phyloP scores from a whole-genome alignment of 208 protist species.

The Leishmania major region DNA sequence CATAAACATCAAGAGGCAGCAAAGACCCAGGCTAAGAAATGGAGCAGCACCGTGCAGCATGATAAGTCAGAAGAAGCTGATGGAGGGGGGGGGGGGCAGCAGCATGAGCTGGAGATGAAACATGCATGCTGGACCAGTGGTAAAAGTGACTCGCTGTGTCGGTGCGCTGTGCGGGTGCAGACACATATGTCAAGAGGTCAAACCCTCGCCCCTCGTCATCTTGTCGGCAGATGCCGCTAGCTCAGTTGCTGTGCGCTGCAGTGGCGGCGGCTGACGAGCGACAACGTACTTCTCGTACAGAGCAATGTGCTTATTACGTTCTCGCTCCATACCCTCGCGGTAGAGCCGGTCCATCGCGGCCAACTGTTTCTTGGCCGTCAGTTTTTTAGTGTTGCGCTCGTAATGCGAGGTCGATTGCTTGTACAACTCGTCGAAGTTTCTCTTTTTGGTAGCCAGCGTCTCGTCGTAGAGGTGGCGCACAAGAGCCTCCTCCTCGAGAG shows the following conservation, averaged over 20 bases:
- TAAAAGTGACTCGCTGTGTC: neutral
- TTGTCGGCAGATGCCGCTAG: constrained; percentile 52
- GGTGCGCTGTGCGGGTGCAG: neutral
- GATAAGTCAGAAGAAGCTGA: neutral
- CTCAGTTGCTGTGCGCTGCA: constrained; percentile 38
- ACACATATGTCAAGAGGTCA: constrained; percentile 24
- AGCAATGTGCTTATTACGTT: constrained; percentile 73
- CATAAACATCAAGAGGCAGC: neutral
- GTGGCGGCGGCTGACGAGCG: constrained; percentile 25
- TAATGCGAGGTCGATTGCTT: constrained; percentile 35
- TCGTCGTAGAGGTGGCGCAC: constrained; percentile 80
- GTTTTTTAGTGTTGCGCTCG: constrained; percentile 37
- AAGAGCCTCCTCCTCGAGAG: constrained; percentile 47
- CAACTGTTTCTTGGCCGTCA: constrained; percentile 42
- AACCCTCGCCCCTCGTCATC: constrained; percentile 66
- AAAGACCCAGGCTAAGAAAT: neutral
- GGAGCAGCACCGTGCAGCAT: neutral
- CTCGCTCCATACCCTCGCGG: constrained; percentile 72
- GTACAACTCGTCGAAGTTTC: constrained; percentile 56
- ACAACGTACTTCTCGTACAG: constrained; percentile 83
- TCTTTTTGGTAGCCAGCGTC: constrained; percentile 47
- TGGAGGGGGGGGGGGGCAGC: too few species aligned
- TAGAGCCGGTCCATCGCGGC: constrained; percentile 63
- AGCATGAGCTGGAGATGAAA: neutral
- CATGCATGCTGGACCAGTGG: neutral